Conservation (phyloP, 2,329 filamentous ascomycete genomes). For the Microdochium nivale region DNA sequence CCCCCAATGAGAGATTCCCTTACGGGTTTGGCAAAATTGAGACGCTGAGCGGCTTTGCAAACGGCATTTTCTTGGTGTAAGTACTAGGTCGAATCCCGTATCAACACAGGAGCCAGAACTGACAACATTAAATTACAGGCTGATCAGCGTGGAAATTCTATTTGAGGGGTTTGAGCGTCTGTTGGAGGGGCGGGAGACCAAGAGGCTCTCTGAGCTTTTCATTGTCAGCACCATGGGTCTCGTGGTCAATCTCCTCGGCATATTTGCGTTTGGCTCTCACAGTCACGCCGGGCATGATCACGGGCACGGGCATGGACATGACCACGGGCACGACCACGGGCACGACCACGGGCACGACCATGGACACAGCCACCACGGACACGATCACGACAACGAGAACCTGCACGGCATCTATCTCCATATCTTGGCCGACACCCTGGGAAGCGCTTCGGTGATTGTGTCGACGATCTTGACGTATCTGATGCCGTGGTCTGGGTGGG, state of each 20-base stretch:
- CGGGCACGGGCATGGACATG: slow-evolving; percentile 17
- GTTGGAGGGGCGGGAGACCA: slow-evolving; percentile 73
- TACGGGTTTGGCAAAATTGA: slow-evolving; percentile 97
- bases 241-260: slow-evolving; percentile 83
- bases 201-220: slow-evolving; percentile 77
- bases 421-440: slow-evolving; percentile 87
- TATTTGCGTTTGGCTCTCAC: slow-evolving; percentile 72
- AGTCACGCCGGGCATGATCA: slow-evolving; percentile 40
- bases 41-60: slow-evolving; percentile 90
- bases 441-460: slow-evolving; percentile 87
- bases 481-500: slow-evolving; percentile 87
- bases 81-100: slow-evolving; percentile 14
- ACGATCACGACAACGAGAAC: slow-evolving; percentile 84
- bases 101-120: background rate
- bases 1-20: slow-evolving; percentile 77
- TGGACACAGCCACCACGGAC: slow-evolving; percentile 22
- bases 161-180: slow-evolving; percentile 89
- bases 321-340: slow-evolving; percentile 24
- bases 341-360: slow-evolving; percentile 16
- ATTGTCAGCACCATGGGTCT: slow-evolving; percentile 82
- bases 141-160: slow-evolving; percentile 92
- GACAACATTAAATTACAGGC: slow-evolving; percentile 33
- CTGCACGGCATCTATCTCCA: slow-evolving; percentile 97
- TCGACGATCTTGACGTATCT: slow-evolving; percentile 83
- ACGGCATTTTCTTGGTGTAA: slow-evolving; percentile 87